A percentile compares a stretch with the other conserved stretches of the same genome.
These are phyloP conservation scores for Pelargonium nanum DNA, from an alignment of 345 rosid species.

Conservation along the genomic window DNA sequence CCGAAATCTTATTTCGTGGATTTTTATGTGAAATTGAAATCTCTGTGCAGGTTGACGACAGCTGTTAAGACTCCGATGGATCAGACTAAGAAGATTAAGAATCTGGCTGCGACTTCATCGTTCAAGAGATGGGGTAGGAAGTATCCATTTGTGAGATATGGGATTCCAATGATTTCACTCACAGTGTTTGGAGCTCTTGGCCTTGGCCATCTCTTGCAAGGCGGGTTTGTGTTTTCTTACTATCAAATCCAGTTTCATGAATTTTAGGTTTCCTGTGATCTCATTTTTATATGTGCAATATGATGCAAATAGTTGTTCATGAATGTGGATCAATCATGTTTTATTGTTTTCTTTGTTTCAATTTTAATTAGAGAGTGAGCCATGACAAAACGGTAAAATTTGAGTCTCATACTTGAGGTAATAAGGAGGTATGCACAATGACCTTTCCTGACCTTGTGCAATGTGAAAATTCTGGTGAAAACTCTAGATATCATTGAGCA, in stretches of 20 bases:
- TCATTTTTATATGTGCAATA: background rate
- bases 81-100: constrained; percentile 13
- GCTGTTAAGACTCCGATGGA: constrained; percentile 15
- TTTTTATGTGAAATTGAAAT: background rate
- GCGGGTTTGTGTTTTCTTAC: constrained; percentile 45
- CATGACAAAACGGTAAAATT: too few species aligned
- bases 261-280: background rate
- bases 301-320: background rate
- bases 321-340: too few species aligned
- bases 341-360: too few species aligned
- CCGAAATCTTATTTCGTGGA: background rate
- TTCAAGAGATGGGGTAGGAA: constrained; percentile 82
- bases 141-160: constrained; percentile 79
- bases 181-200: constrained; percentile 74
- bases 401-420: too few species aligned
- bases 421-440: too few species aligned
- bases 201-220: constrained; percentile 85
- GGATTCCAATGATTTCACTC: constrained; percentile 91
- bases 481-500: too few species aligned
- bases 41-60: constrained; percentile 22
- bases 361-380: too few species aligned
- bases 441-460: too few species aligned
- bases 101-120: constrained; percentile 14
- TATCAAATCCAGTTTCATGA: background rate
- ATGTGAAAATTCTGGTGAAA: too few species aligned